Percentiles rank a stretch among this genome's conserved stretches.
Evolutionary conservation across 1,139 yeast species (phyloP).

Genomic region (Sugiyamaella grinbergsii): DNA sequence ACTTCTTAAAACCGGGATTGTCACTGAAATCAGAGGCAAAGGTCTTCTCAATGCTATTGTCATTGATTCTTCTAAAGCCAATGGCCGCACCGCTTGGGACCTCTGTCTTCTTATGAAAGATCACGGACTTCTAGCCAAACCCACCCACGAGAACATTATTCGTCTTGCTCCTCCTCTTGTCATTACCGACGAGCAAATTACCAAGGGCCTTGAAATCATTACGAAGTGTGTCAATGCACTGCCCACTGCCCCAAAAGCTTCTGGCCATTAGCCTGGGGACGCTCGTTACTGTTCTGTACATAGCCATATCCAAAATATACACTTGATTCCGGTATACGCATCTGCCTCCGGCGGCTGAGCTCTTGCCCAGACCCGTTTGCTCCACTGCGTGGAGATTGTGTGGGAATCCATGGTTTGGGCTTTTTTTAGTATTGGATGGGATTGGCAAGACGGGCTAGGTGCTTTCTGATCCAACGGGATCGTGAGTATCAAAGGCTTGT

Average conservation of each 20-base stretch:
- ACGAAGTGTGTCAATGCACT: slow-evolving; percentile 60
- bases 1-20: slow-evolving; percentile 62
- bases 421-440: too few relatives aligned
- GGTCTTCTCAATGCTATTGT: slow-evolving; percentile 92
- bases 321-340: too few relatives aligned
- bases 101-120: slow-evolving; percentile 87
- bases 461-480: too few relatives aligned
- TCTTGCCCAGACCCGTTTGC: too few relatives aligned
- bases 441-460: too few relatives aligned
- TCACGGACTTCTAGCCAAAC: slow-evolving; percentile 90
- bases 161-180: slow-evolving; percentile 96
- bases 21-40: slow-evolving; percentile 88
- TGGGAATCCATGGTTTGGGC: too few relatives aligned
- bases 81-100: slow-evolving; percentile 96
- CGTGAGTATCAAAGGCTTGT: too few relatives aligned
- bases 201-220: slow-evolving; percentile 78
- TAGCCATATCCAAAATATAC: too few relatives aligned
- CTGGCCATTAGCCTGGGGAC: slow-evolving; percentile 11
- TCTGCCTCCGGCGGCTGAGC: too few relatives aligned
- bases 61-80: slow-evolving; percentile 78
- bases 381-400: too few relatives aligned
- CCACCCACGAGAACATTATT: slow-evolving; percentile 94
- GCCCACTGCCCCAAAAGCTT: slow-evolving; percentile 48
- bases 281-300: too few relatives aligned
- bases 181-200: slow-evolving; percentile 81